phyloP scores from a whole-genome alignment of 208 protist genomes.

The Wallacemonas sp. region DNA sequence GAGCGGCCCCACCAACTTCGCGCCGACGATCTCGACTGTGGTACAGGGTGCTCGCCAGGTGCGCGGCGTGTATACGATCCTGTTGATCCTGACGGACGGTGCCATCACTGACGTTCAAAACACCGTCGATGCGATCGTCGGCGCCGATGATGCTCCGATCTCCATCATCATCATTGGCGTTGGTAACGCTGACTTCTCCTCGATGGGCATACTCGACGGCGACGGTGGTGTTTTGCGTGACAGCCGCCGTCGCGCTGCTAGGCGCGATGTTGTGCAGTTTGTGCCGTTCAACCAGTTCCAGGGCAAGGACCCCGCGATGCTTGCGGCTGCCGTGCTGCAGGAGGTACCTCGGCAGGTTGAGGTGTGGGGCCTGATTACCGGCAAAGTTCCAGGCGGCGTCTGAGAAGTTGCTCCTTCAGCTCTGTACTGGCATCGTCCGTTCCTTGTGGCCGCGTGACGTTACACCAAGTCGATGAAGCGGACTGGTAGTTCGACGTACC shows the following conservation, averaged over 20 bases:
- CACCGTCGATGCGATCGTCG: constrained; percentile 78
- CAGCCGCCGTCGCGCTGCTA: neutral
- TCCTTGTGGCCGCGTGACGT: neutral
- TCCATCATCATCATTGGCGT: constrained; percentile 93
- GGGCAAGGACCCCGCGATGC: constrained; percentile 21
- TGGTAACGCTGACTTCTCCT: constrained; percentile 81
- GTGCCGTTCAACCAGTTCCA: constrained; percentile 60
- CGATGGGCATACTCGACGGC: constrained; percentile 88
- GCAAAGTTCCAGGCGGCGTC: neutral
- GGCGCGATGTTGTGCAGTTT: constrained; percentile 76
- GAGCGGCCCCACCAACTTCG: no score
- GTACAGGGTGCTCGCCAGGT: constrained; percentile 24
- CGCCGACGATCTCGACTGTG: no score
- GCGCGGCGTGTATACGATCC: constrained; percentile 70
- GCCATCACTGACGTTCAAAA: constrained; percentile 81
- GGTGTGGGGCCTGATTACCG: constrained; percentile 22
- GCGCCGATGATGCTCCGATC: constrained; percentile 72
- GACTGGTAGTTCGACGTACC: no score
- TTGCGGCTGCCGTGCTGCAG: constrained; percentile 51
- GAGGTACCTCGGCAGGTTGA: constrained; percentile 61
- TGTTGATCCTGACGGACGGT: constrained; percentile 92
- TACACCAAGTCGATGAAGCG: no score
- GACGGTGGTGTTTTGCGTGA: constrained; percentile 59
- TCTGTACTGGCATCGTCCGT: no score
- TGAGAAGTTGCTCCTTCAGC: neutral